A percentile compares a stretch with the other conserved stretches of the same genome.
These are phyloP conservation scores for Madurella fahalii DNA, from an alignment of 2,329 filamentous ascomycete species.

Conservation along the genomic window DNA sequence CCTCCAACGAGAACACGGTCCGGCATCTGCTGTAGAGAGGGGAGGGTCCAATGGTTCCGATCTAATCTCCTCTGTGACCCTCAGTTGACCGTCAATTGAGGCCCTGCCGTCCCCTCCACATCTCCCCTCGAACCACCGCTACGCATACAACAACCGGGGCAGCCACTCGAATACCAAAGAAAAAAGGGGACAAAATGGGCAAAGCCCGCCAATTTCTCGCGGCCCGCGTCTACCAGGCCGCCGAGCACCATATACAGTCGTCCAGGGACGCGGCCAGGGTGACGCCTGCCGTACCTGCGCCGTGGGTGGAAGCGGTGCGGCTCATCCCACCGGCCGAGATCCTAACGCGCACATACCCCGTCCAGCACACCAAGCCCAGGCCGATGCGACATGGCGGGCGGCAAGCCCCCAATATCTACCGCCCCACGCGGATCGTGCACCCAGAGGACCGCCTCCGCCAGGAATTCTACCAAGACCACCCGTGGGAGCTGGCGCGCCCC, in stretches of 20 bases:
- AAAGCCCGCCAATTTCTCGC: constrained; percentile 37
- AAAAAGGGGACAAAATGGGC: constrained; percentile 13
- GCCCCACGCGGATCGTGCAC: constrained; percentile 72
- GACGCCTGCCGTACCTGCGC: constrained; percentile 21
- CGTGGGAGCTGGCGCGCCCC: constrained; percentile 92
- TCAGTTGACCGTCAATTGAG: too few species aligned
- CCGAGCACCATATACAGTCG: constrained; percentile 25
- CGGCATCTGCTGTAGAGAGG: neutral
- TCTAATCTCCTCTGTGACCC: neutral
- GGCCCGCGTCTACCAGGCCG: constrained; percentile 42
- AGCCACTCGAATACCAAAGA: neutral
- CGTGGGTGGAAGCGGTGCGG: constrained; percentile 51
- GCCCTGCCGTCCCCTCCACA: neutral
- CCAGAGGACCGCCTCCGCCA: constrained; percentile 77
- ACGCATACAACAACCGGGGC: neutral
- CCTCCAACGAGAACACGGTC: neutral
- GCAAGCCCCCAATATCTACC: constrained; percentile 73
- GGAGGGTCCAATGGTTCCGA: neutral
- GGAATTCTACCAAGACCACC: constrained; percentile 88
- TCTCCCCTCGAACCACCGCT: neutral
- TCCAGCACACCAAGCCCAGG: constrained; percentile 40
- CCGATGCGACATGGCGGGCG: constrained; percentile 40
- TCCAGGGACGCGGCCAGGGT: too few species aligned
- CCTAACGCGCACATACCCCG: constrained; percentile 50
- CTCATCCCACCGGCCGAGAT: constrained; percentile 56